A percentile compares a stretch with the other conserved stretches of the same genome.
phyloP scores from a whole-genome alignment of 371 early-diverging fungal species.

The Mucor lusitanicus region DNA sequence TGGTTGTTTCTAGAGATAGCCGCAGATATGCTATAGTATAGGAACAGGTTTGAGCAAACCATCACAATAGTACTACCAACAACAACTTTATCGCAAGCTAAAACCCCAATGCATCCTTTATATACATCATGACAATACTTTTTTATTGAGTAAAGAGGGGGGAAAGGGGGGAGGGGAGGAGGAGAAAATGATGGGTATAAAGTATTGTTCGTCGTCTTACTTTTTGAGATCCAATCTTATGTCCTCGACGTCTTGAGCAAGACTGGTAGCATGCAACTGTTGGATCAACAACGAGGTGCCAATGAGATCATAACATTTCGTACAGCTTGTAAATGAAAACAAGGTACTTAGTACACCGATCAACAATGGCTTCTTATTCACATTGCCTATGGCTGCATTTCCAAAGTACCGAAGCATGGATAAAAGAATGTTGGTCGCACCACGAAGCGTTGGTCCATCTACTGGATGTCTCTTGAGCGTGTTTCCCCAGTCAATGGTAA shows the following conservation, averaged over 20 bases:
- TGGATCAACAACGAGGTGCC: conserved; percentile 25
- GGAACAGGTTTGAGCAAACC: no score
- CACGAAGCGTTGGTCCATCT: conserved; percentile 23
- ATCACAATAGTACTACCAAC: no score
- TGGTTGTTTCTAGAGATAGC: no score
- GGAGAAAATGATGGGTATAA: no score
- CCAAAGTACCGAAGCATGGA: conserved; percentile 37
- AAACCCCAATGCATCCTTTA: no score
- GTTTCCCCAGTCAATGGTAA: conserved; percentile 33
- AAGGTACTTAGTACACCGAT: conserved; percentile 35
- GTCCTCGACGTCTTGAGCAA: not conserved
- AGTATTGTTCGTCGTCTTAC: no score
- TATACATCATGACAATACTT: no score
- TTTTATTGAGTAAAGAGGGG: no score
- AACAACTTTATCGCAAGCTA: no score
- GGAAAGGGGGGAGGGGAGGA: not conserved
- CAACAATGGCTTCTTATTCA: conserved; percentile 29
- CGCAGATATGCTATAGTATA: no score
- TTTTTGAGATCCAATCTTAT: not conserved
- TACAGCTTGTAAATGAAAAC: conserved; percentile 24
- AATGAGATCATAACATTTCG: conserved; percentile 29
- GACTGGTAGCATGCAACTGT: not conserved
- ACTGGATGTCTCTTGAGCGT: conserved; percentile 18
- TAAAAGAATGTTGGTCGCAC: conserved; percentile 32
- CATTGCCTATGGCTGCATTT: conserved; percentile 24